Evolutionary conservation across 352 stramenopile species (phyloP).

Genomic region (Phytophthora fragariae): DNA sequence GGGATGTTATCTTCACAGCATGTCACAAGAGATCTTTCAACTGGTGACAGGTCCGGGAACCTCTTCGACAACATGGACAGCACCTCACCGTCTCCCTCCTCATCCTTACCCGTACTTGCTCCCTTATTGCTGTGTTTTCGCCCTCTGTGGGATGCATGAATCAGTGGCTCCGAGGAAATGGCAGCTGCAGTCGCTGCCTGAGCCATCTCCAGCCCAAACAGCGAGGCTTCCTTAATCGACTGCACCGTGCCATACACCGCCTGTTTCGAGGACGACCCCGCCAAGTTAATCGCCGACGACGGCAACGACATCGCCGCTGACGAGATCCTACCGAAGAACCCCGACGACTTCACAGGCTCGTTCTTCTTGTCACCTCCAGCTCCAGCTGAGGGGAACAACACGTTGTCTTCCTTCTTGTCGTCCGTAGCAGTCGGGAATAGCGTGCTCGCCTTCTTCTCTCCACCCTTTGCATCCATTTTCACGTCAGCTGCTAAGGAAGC

Average conservation of each 20-base stretch:
- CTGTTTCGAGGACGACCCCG: constrained; percentile 68
- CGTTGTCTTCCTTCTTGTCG: constrained; percentile 17
- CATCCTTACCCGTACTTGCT: constrained; percentile 11
- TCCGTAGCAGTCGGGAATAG: constrained; percentile 16
- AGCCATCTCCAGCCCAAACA: constrained; percentile 77
- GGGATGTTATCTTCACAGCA: constrained; percentile 66
- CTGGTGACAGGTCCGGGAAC: constrained; percentile 77
- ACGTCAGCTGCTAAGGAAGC: neutral
- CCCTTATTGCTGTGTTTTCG: constrained; percentile 14
- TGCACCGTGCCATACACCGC: constrained; percentile 74
- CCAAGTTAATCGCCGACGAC: constrained; percentile 68
- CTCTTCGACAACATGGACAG: constrained; percentile 78
- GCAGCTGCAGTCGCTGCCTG: constrained; percentile 70
- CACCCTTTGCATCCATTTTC: neutral
- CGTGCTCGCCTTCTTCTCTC: constrained; percentile 8
- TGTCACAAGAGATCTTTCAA: constrained; percentile 76
- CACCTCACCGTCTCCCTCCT: constrained; percentile 47
- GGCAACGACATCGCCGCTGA: constrained; percentile 67
- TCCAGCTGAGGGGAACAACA: constrained; percentile 30
- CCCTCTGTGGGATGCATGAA: constrained; percentile 27
- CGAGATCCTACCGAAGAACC: constrained; percentile 75
- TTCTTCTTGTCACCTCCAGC: constrained; percentile 26
- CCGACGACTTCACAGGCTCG: constrained; percentile 31
- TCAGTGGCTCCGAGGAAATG: constrained; percentile 59
- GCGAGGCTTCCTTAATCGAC: constrained; percentile 78